Percentiles rank a stretch among this genome's conserved stretches.
phyloP scores from a whole-genome alignment of 2,329 filamentous ascomycete genomes.

The Neonectria neomacrospora region DNA sequence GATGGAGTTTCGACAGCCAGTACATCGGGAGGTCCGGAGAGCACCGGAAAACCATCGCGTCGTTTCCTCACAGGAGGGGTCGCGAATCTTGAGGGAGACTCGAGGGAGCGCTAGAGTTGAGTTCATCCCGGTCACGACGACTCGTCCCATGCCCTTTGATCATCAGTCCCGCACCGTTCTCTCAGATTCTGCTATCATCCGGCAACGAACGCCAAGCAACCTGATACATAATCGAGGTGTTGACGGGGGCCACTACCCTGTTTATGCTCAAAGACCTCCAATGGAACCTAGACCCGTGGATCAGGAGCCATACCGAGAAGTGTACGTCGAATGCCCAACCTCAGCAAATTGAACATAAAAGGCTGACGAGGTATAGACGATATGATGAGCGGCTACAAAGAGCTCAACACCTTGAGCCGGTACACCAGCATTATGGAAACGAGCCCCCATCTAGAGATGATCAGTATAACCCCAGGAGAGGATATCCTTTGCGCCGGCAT shows the following conservation, averaged over 20 bases:
- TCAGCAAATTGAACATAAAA: not conserved
- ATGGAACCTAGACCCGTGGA: constrained; percentile 28
- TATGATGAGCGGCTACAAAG: constrained; percentile 23
- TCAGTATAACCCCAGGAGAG: constrained; percentile 31
- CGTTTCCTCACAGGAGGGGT: constrained; percentile 37
- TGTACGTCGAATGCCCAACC: constrained; percentile 37
- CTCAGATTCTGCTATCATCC: constrained; percentile 24
- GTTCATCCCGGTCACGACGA: constrained; percentile 32
- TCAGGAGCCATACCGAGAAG: constrained; percentile 37
- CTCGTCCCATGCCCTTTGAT: constrained; percentile 20
- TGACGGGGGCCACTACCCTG: constrained; percentile 22
- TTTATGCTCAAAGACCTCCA: constrained; percentile 22
- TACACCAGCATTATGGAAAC: constrained; percentile 32
- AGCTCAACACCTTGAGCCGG: constrained; percentile 26
- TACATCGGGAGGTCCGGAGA: constrained; percentile 23
- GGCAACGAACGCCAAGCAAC: constrained; percentile 15
- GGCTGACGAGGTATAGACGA: constrained; percentile 37
- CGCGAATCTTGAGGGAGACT: constrained; percentile 31
- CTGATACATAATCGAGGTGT: constrained; percentile 17
- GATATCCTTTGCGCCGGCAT: constrained; percentile 35
- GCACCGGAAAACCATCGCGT: constrained; percentile 32
- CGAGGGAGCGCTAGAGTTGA: constrained; percentile 36
- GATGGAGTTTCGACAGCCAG: constrained; percentile 30
- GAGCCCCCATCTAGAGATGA: constrained; percentile 27
- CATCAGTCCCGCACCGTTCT: constrained; percentile 20